Evolutionary conservation across 768 basidiomycete genomes (phyloP).

Genomic region (Rhizopogon vulgaris): DNA sequence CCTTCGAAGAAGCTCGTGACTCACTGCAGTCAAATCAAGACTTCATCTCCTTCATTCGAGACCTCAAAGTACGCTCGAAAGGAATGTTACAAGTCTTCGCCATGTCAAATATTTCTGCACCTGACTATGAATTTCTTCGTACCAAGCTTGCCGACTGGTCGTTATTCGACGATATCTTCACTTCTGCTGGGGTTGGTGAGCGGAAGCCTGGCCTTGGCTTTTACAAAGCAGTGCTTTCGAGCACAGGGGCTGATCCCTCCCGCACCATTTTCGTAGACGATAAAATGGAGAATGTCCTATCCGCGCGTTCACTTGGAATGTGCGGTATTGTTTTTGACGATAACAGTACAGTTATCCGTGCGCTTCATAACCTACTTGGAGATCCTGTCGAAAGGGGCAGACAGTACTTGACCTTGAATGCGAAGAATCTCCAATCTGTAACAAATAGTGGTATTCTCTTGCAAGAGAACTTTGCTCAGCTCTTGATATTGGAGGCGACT

Average conservation of each 20-base stretch:
- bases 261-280: constrained; percentile 54
- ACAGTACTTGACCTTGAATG: constrained; percentile 34
- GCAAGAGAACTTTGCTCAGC: constrained; percentile 52
- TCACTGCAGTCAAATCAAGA: constrained; percentile 39
- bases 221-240: constrained; percentile 41
- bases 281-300: constrained; percentile 51
- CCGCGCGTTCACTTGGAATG: constrained; percentile 51
- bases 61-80: constrained; percentile 34
- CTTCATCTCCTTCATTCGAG: constrained; percentile 40
- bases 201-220: constrained; percentile 53
- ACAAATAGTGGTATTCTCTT: constrained; percentile 36
- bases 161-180: constrained; percentile 45
- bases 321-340: constrained; percentile 48
- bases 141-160: constrained; percentile 43
- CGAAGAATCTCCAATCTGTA: constrained; percentile 36
- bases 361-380: constrained; percentile 41
- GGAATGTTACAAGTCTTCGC: constrained; percentile 39
- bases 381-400: constrained; percentile 40
- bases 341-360: constrained; percentile 33
- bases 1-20: constrained; percentile 43
- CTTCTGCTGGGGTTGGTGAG: constrained; percentile 45
- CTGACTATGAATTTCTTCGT: constrained; percentile 42
- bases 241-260: constrained; percentile 38
- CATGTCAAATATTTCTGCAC: constrained; percentile 54
- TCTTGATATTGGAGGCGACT: constrained; percentile 51